Evolutionary conservation across 345 rosid species (phyloP).

Genomic region (Rhodamnia argentea): DNA sequence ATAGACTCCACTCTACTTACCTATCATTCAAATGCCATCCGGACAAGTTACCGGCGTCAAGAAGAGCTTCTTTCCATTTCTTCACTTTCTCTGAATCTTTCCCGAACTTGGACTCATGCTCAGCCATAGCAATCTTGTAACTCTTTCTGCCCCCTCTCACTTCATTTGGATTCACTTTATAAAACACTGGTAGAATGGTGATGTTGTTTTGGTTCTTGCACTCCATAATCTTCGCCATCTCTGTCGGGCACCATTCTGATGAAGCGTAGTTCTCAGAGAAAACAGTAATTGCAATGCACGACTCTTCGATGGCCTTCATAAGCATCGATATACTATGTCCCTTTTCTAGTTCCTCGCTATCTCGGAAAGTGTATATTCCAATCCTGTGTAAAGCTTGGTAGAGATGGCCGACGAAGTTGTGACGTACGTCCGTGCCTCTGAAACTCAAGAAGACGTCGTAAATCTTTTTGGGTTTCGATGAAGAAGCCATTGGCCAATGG

Average conservation of each 20-base stretch:
- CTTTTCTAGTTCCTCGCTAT: neutral
- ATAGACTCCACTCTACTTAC: too few relatives aligned
- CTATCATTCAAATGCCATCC: too few relatives aligned
- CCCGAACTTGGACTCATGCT: rapidly evolving
- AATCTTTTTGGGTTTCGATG: neutral
- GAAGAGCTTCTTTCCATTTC: neutral
- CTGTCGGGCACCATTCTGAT: too few relatives aligned
- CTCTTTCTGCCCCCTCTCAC: neutral
- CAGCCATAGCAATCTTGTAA: rapidly evolving
- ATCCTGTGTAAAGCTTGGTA: too few relatives aligned
- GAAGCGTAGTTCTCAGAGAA: neutral
- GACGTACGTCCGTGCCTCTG: neutral
- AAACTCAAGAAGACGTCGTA: neutral
- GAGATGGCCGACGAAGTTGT: too few relatives aligned
- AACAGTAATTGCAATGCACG: rapidly evolving
- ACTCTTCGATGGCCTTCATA: neutral
- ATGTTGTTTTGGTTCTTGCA: too few relatives aligned
- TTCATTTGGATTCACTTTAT: too few relatives aligned
- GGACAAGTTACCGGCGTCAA: too few relatives aligned
- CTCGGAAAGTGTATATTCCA: neutral
- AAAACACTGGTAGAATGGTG: too few relatives aligned
- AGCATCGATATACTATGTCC: rapidly evolving
- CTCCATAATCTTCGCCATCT: too few relatives aligned
- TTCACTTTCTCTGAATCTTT: neutral
- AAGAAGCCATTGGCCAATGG: neutral